phyloP scores from a whole-genome alignment of 129 eudicot species.

The Tanacetum coccineum region DNA sequence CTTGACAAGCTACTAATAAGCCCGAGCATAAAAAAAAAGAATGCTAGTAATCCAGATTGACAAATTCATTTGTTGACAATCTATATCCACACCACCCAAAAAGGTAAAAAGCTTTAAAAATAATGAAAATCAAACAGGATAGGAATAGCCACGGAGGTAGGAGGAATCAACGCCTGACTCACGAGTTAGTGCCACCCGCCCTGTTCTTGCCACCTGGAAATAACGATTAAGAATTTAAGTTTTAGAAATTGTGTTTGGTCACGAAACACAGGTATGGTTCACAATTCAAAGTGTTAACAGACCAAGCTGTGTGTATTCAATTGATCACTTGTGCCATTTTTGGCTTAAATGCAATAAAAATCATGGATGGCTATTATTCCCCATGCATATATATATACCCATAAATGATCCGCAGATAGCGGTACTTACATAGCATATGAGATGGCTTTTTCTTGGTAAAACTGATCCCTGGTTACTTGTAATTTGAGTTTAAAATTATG shows the following conservation, averaged over 20 bases:
- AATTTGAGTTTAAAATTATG: too few relatives aligned
- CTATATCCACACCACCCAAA: slow-evolving; percentile 1
- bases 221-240: neutral
- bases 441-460: too few relatives aligned
- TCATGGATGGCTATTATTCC: too few relatives aligned
- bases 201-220: slow-evolving; percentile 70
- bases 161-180: slow-evolving; percentile 63
- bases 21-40: neutral
- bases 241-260: neutral
- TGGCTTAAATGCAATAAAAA: too few relatives aligned
- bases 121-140: slow-evolving; percentile 37
- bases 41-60: neutral
- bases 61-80: neutral
- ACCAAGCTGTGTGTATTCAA: neutral
- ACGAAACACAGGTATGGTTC: neutral
- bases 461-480: too few relatives aligned
- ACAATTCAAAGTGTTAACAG: neutral
- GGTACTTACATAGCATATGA: too few relatives aligned
- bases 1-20: too few relatives aligned
- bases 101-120: neutral
- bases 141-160: slow-evolving; percentile 66
- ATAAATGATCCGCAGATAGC: too few relatives aligned
- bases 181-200: too few relatives aligned
- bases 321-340: too few relatives aligned
- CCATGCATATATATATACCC: too few relatives aligned